A percentile compares a stretch with the other conserved stretches of the same genome.
These are phyloP conservation scores for Craspedostauros australis DNA, from an alignment of 108 stramenopile species.

Conservation along the genomic window DNA sequence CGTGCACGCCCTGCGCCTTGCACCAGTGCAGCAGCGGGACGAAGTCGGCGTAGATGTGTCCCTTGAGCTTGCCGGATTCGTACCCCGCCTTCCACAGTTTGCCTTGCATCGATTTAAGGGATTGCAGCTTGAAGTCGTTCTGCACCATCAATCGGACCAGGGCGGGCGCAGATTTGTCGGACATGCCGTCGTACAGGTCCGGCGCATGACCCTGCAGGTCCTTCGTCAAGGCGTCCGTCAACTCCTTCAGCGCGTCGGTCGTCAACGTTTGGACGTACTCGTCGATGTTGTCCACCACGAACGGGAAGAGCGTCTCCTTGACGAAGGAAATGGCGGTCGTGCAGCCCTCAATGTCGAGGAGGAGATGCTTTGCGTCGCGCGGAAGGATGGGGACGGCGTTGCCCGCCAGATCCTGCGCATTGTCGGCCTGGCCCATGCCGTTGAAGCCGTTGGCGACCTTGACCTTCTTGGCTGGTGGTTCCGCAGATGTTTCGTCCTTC, in stretches of 20 bases:
- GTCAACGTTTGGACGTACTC: slow-evolving; percentile 21
- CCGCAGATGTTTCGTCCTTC: slow-evolving; percentile 8
- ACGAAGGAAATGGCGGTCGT: slow-evolving; percentile 93
- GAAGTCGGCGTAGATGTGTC: slow-evolving; percentile 82
- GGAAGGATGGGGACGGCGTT: slow-evolving; percentile 62
- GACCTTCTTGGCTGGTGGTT: slow-evolving; percentile 20
- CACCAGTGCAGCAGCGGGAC: slow-evolving; percentile 66
- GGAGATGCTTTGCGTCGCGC: slow-evolving; percentile 61
- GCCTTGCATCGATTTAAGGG: slow-evolving; percentile 78
- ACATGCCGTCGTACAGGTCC: not conserved
- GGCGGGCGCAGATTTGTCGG: slow-evolving; percentile 15
- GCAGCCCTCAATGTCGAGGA: slow-evolving; percentile 94
- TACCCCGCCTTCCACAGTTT: slow-evolving; percentile 85
- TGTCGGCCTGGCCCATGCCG: slow-evolving; percentile 34
- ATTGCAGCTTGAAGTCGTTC: slow-evolving; percentile 71
- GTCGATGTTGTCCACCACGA: slow-evolving; percentile 44
- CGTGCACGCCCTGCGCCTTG: slow-evolving; percentile 33
- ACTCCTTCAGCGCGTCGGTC: slow-evolving; percentile 22
- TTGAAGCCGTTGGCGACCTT: slow-evolving; percentile 49
- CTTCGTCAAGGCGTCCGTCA: not conserved
- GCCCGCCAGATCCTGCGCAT: slow-evolving; percentile 38
- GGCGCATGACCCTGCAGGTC: not conserved
- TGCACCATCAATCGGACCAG: slow-evolving; percentile 57
- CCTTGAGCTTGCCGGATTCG: slow-evolving; percentile 60
- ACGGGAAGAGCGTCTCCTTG: slow-evolving; percentile 81